Base-by-base conservation (phyloP, 75 land plant genomes). In the Selaginella tamariscina region DNA sequence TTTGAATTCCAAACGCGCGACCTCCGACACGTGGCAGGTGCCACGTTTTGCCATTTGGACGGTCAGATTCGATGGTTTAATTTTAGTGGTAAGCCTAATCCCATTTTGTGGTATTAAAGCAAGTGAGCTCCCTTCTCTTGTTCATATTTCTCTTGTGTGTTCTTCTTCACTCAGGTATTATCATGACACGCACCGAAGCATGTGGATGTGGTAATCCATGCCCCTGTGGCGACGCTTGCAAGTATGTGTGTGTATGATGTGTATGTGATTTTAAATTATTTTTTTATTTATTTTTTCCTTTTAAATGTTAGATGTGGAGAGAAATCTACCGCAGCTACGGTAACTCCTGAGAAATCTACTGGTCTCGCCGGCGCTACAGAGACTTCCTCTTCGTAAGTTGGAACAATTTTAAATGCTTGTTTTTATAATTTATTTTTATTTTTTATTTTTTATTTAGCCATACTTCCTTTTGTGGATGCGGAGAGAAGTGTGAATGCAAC, bases 341-440 rank as follows among this genome's bases (percentile, higher is more conserved):
- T n/a, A n/a, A n/a, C n/a, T n/a, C n/a, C n/a, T n/a, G 49, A 39
- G 49, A 39, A 39, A 39, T 39, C 49, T 5, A 5, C 49, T 15
- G 49, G 11, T 39, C 49, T 15, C 5, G 49, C 11, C 49, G 49
- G n/a, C n/a, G n/a, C n/a, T n/a, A n/a, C 49, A 5, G 49, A 39
- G 49, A 39, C n/a, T n/a, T n/a, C 49, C 49, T 39, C 49, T 5
- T 39, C 49, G 49, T 39, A 39, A 39, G 49, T 39, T 39, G 49
- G 49, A 39, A 5, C 49, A 15, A 5, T 5, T 15, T 39, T 15
- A 15, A 39, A 39, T 39, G 5, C 49, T 39, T 15, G 49, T 5
- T 5, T 39, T 39, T 15, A 15, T 15, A 15, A 15, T 15, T 15
- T 15, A 5, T 39, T 39, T 39, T 15, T 5, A 39, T 39, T 15